Conservation (phyloP, 2,329 filamentous ascomycete genomes). For the Colletotrichum paranaense region DNA sequence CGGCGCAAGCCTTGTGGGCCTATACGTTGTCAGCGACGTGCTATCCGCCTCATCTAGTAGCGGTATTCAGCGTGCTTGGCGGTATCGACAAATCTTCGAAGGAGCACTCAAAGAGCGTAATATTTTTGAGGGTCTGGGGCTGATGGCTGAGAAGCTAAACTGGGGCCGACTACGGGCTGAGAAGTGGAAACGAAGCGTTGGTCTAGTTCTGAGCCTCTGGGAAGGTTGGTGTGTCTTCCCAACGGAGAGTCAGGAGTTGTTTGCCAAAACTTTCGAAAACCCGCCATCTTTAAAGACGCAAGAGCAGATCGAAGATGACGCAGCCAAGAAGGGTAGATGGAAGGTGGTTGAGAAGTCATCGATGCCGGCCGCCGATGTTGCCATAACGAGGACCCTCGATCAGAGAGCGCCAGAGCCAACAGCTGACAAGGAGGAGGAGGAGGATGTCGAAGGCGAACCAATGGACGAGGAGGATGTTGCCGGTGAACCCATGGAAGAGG, state of each 20-base stretch:
- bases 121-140: constrained; percentile 81
- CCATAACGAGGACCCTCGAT: background rate
- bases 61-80: constrained; percentile 86
- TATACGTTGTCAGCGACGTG: constrained; percentile 84
- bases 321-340: constrained; percentile 57
- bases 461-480: constrained; percentile 60
- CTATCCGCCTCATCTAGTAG: constrained; percentile 81
- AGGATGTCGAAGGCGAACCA: constrained; percentile 52
- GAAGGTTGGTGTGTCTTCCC: constrained; percentile 80
- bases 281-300: constrained; percentile 62
- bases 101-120: constrained; percentile 73
- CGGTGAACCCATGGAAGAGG: constrained; percentile 55
- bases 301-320: constrained; percentile 43
- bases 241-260: constrained; percentile 76
- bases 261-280: constrained; percentile 77
- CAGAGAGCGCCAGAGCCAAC: constrained; percentile 29
- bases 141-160: constrained; percentile 75
- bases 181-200: constrained; percentile 85
- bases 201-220: constrained; percentile 77
- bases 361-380: constrained; percentile 30
- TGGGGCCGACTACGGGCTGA: constrained; percentile 88
- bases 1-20: constrained; percentile 78
- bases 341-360: constrained; percentile 58
- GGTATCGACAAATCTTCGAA: constrained; percentile 86
- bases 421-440: constrained; percentile 25